Evolutionary conservation across 441 rosid species (phyloP), one percentile per base, ranked within the genome.

Genomic region (Corymbia calophylla): DNA sequence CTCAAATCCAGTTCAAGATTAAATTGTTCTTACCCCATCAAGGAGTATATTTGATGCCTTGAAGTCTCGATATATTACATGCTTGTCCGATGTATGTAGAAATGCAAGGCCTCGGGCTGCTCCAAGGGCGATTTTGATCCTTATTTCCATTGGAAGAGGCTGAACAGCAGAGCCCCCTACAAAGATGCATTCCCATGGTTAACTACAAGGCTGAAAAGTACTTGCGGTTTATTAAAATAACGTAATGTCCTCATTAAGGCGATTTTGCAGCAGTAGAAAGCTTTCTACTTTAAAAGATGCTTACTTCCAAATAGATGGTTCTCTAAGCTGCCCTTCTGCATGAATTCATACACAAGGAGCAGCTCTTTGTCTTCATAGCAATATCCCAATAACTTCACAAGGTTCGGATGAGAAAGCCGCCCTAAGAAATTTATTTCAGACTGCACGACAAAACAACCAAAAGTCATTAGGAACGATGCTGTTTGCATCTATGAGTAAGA

Each of bases 11-110:
- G 86, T 16, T 27, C 86, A 39, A 35, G 18, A 53, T n/a, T n/a
- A 49, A 68, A 53, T 39, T 39, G 23, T 60, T 89, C 87, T 91
- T 92, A 97, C 99, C 95, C 94, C 98, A 87, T 97, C 98, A 87
- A 97, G 99, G 87, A 97, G 91, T 91, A 97, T 97, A 87, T 97
- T 97, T 17, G 99, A 95, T 47, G 99, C 97, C 92, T 97, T 97
- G 92, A 97, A 97, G 90, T 97, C 99, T 93, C 99, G 88, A 92
- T 95, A 97, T 86, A 96, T 97, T 48, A 97, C 97, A 94, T 96
- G 93, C 94, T 94, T 97, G 58, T 97, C 98, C 3, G 96, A 95
- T 9, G 95, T 92, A 73, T 97, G 99, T 53, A 97, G 92, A 89
- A 96, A 97, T 2, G 94, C 94, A 86, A 97, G 96, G 31, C 98